phyloP scores from a whole-genome alignment of 495 filamentous ascomycete genomes.

The Neurospora sublineolata region DNA sequence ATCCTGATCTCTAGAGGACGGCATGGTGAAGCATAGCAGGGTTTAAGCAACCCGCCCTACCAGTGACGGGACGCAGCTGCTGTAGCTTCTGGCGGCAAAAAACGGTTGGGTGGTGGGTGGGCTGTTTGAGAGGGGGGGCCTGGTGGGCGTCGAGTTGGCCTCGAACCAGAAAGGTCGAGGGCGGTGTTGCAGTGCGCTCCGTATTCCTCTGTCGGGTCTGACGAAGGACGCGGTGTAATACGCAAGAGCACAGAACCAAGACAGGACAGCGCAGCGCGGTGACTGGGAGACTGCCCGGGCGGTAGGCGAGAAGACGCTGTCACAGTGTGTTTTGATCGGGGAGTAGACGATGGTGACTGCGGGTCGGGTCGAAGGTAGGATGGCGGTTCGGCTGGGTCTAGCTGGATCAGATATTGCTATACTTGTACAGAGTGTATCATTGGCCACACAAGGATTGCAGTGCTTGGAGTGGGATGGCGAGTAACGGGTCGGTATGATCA shows the following conservation, averaged over 20 bases:
- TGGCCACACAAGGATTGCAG: neutral
- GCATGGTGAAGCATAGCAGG: conserved; percentile 33
- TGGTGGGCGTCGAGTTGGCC: neutral
- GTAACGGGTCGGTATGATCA: neutral
- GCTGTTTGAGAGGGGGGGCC: neutral
- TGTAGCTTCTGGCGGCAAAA: neutral
- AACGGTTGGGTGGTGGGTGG: neutral
- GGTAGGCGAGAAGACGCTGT: neutral
- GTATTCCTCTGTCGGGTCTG: neutral
- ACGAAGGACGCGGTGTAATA: conserved; percentile 3
- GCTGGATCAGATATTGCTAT: neutral
- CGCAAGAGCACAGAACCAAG: neutral
- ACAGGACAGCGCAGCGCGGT: neutral
- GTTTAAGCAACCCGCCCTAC: conserved; percentile 16
- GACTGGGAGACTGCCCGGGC: neutral
- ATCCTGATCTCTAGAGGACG: conserved; percentile 34
- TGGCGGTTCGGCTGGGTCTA: neutral
- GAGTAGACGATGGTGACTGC: neutral
- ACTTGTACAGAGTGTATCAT: neutral
- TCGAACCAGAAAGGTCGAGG: neutral
- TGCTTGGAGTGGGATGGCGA: neutral
- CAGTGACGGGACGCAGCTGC: conserved; percentile 12
- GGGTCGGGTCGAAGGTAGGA: neutral
- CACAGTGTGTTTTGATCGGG: neutral
- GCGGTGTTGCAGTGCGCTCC: neutral